Percentiles rank a stretch among this genome's conserved stretches.
Conservation (phyloP, 163 green algal genomes). For the Chlamydomonas reinhardtii region DNA sequence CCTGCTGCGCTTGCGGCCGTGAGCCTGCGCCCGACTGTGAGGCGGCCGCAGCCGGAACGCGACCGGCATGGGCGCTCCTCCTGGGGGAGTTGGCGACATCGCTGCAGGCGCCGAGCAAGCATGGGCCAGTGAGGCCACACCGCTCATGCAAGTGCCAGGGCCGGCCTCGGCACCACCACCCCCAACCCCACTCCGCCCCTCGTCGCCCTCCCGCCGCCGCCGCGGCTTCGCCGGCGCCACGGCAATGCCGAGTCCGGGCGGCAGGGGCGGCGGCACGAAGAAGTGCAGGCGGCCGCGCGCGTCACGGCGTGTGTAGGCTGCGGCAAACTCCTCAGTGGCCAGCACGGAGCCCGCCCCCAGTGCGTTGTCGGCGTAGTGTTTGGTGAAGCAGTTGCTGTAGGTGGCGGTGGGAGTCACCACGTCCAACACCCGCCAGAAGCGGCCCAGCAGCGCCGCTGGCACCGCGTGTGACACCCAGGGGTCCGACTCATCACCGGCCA, state of each 20-base stretch:
- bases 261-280: neutral
- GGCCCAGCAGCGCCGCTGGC: neutral
- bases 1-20: no score
- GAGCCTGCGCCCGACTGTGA: no score
- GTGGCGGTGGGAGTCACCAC: constrained; percentile 56
- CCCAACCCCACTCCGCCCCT: no score
- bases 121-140: no score
- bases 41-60: no score
- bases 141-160: no score
- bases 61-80: no score
- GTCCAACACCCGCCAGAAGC: constrained; percentile 50
- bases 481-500: neutral
- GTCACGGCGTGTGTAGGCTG: neutral
- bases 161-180: no score
- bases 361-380: constrained; percentile 67
- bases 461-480: constrained; percentile 18
- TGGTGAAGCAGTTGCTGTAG: constrained; percentile 73
- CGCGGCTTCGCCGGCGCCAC: no score
- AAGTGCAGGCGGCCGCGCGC: constrained; percentile 23
- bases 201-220: no score
- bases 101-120: no score
- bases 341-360: constrained; percentile 68
- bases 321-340: constrained; percentile 32
- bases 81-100: no score
- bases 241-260: neutral